These are phyloP conservation scores for Moesziomyces antarcticus DNA, from an alignment of 1,284 basidiomycete genomes.

Conservation along the genomic window DNA sequence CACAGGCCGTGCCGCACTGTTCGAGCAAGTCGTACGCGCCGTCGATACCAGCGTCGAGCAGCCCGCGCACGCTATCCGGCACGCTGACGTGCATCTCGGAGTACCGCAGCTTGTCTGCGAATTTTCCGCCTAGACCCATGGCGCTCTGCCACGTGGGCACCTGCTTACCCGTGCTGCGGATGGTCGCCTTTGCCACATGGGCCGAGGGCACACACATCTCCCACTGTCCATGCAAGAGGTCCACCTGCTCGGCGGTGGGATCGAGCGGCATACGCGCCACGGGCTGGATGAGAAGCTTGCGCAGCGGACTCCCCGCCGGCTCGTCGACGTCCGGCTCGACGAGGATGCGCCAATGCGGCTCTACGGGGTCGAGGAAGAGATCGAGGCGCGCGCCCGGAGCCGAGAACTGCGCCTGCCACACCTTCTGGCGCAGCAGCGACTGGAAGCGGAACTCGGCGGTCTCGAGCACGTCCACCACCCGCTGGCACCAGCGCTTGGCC, in stretches of 20 bases:
- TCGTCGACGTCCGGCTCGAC: conserved; percentile 77
- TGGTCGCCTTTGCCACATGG: conserved; percentile 73
- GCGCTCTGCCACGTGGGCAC: conserved; percentile 87
- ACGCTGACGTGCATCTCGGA: conserved; percentile 77
- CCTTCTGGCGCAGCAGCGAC: conserved; percentile 74
- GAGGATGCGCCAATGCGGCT: conserved; percentile 82
- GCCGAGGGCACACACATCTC: conserved; percentile 81
- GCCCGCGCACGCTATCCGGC: conserved; percentile 70
- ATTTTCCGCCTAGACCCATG: conserved; percentile 80
- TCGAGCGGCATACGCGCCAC: conserved; percentile 78
- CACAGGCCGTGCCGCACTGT: conserved; percentile 90
- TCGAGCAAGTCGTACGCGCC: conserved; percentile 83
- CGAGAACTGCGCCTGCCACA: conserved; percentile 85
- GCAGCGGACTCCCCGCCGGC: conserved; percentile 82
- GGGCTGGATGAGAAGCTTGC: conserved; percentile 79
- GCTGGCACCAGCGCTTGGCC: conserved; percentile 78
- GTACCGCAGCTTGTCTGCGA: conserved; percentile 77
- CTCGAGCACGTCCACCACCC: conserved; percentile 75
- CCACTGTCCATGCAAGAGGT: conserved; percentile 80
- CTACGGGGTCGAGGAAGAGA: conserved; percentile 79
- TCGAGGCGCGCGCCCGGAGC: conserved; percentile 79
- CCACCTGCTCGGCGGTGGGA: conserved; percentile 46
- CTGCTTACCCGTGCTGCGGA: conserved; percentile 77
- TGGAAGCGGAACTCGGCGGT: conserved; percentile 66
- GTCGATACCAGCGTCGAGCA: conserved; percentile 82